Evolutionary conservation across 2,329 filamentous ascomycete species (phyloP).

Genomic region (Trichoderma simmonsii): DNA sequence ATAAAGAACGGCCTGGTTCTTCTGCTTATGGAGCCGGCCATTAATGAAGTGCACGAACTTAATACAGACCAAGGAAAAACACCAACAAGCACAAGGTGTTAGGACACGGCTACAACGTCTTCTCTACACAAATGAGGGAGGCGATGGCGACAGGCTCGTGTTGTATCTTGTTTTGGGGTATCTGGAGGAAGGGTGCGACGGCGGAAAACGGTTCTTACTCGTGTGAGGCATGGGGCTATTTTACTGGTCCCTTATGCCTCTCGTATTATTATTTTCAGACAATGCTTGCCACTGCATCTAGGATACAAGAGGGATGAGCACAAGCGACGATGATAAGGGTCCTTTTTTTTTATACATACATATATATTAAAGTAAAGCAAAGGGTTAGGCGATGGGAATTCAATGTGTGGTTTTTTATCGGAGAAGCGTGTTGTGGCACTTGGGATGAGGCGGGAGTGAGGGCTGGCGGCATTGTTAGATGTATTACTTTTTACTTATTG

Average conservation of each 20-base stretch:
- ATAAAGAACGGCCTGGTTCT: slow-evolving; percentile 1
- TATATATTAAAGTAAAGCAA: background rate
- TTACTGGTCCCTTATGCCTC: background rate
- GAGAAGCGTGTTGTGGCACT: background rate
- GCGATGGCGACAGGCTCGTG: background rate
- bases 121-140: background rate
- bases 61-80: slow-evolving; percentile 11
- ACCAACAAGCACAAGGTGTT: background rate
- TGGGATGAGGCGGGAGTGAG: background rate
- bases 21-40: background rate
- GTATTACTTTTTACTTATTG: background rate
- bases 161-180: background rate
- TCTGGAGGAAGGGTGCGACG: background rate
- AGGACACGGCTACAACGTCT: background rate
- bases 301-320: slow-evolving; percentile 11
- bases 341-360: background rate
- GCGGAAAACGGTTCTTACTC: background rate
- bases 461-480: background rate
- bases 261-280: slow-evolving; percentile 6
- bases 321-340: background rate
- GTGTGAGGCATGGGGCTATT: background rate
- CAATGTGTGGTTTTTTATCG: background rate
- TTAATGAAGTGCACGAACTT: slow-evolving; percentile 19
- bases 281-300: slow-evolving; percentile 1
- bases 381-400: background rate